Evolutionary conservation across 2,329 filamentous ascomycete species (phyloP), one percentile per base, ranked within the genome.

Genomic region (Lecanosticta acicola): DNA sequence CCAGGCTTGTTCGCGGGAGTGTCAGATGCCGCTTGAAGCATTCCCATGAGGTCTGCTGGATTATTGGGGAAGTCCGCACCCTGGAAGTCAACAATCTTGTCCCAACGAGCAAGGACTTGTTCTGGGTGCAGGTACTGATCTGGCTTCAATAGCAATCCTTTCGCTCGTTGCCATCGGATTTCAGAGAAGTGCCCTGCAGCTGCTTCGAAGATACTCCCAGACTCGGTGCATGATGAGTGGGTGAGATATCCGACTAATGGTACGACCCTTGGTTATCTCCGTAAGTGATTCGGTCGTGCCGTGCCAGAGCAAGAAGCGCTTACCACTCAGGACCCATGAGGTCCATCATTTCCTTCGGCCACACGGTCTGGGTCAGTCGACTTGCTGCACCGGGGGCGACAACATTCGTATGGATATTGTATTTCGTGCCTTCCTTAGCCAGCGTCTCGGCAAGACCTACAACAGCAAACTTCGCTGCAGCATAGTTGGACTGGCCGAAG

Each of bases 401-500:
- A 60, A 88, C 87, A 68, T 97, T 97, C 73, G 77, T 80, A 60
- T 93, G 71, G 58, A 97, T 96, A 76, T 96, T 96, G 74, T 97
- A 97, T 72, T 97, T 97, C 64, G 80, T 75, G 54, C 91, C 91
- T 75, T 97, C 91, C 76, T 96, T 96, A 50, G 91, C 91, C 51
- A 97, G 78, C 3, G 91, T 95, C 76, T 97, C 90, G 26, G 88
- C 95, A 73, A 97, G 95, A 57, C 91, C 91, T 51, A 97, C 88
- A 73, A 94, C 81, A 54, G 86, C 87, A 54, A 96, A 78, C 76
- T 97, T 97, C 64, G 91, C 91, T 50, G 93, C 89, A 76, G 91
- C 80, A 69, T 97, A 97, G 77, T 97, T 97, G 61, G 90, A 87
- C 71, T 97, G 91, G 51, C 91, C 91, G 66, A 97, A 97, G 78